phyloP scores from a whole-genome alignment of 176 grass and related monocot genomes.

The Hordeum vulgare region MorexV3_pseudomolecules_assembly NC_058522.1:530770817-530771316 shows the following conservation, averaged over 20 bases:
- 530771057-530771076: background rate
- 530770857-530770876: conserved; percentile 32
- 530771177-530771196: background rate
- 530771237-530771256: no score
- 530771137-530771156: conserved; percentile 6
- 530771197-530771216: no score
- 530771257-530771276: background rate
- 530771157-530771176: conserved; percentile 33
- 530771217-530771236: no score
- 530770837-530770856: conserved; percentile 10
- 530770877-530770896: conserved; percentile 40
- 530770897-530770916: conserved; percentile 22
- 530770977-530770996: conserved; percentile 54
- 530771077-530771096: conserved; percentile 15
- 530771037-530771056: background rate
- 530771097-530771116: conserved; percentile 30
- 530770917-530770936: background rate
- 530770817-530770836: conserved; percentile 51
- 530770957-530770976: background rate
- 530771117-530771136: conserved; percentile 55
- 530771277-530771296: conserved; percentile 29
- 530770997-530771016: conserved; percentile 38
- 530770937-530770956: conserved; percentile 32
- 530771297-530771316: conserved; percentile 35
- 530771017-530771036: conserved; percentile 26